Base-by-base conservation (phyloP, 176 grass and related monocot genomes). In the Cocos nucifera region DNA sequence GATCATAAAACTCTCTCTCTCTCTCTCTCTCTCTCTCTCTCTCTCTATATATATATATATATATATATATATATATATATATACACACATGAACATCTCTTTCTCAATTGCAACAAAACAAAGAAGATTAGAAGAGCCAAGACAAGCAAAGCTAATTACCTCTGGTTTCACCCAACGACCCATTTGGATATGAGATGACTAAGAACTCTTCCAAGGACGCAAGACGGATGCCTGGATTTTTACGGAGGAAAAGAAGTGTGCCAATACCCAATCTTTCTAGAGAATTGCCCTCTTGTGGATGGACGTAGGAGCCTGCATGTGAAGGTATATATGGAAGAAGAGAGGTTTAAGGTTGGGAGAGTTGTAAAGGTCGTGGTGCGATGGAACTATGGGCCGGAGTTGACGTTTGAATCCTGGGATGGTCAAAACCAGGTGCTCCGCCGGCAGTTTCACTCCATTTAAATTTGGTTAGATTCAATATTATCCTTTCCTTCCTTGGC, bases 131-230 rank as follows among this genome's bases (percentile, higher is more conserved):
- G 17, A 35, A 58, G 15, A 59, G 15, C 16, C 15, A 2, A 50
- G 19, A 17, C 3, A 7, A 54, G 4, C 19, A 24, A 51, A 57
- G 53, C 61, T 20, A 32, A 80, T 21, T 21, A 21, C 78, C 64
- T 80, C 78, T 23, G 78, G 78, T 51, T 57, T 80, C 49, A 75
- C 3, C 78, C 78, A 80, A 67, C 78, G 71, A 62, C 57, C 58
- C 78, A 80, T 80, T 78, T 16, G 28, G n/a, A 28, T 3, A 60
- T 30, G 58, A 60, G 58, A 18, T n/a, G 6, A 60, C 56, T 62
- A 17, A 57, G 27, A 57, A 19, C 3, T 75, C 51, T 57, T 5
- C 7, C 30, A 44, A 30, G 35, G 35, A 44, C 6, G 9, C 14
- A 44, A 44, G 35, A 14, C 0, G 35, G 35, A 44, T 12, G 8